These are phyloP conservation scores for Kwoniella shandongensis DNA, from an alignment of 768 basidiomycete species.

Conservation along the genomic window DNA sequence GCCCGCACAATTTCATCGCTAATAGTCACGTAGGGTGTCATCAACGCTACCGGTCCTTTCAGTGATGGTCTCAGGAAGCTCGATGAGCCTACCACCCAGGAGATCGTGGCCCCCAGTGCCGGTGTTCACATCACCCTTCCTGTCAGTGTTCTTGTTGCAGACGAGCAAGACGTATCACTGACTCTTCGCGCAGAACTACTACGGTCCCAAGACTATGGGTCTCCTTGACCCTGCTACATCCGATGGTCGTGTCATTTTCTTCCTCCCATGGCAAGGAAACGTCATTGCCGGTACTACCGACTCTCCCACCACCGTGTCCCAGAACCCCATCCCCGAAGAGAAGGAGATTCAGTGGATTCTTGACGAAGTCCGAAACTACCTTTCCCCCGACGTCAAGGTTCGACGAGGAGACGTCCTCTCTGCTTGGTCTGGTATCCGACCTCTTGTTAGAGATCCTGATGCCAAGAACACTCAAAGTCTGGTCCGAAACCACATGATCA, in stretches of 20 bases:
- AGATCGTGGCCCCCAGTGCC: constrained; percentile 88
- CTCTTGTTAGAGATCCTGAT: constrained; percentile 79
- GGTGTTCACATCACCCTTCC: constrained; percentile 96
- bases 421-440: constrained; percentile 90
- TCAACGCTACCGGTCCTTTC: constrained; percentile 98
- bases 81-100: constrained; percentile 62
- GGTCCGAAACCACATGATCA: constrained; percentile 90
- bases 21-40: no score
- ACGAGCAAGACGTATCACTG: background rate
- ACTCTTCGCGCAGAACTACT: constrained; percentile 66
- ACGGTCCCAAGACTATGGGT: constrained; percentile 88
- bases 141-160: constrained; percentile 13
- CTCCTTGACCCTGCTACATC: constrained; percentile 91
- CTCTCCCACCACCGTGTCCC: constrained; percentile 67
- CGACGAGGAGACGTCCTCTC: constrained; percentile 90
- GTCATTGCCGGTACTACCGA: constrained; percentile 98
- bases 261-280: constrained; percentile 97
- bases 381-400: constrained; percentile 88
- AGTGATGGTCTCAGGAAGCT: constrained; percentile 78
- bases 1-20: background rate
- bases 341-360: constrained; percentile 97
- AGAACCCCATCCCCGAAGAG: constrained; percentile 78
- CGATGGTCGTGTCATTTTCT: constrained; percentile 97
- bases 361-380: constrained; percentile 84
- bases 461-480: constrained; percentile 77